Base-by-base conservation (phyloP, 169 alveolate species). In the Cryptosporidium viatorum region DNA sequence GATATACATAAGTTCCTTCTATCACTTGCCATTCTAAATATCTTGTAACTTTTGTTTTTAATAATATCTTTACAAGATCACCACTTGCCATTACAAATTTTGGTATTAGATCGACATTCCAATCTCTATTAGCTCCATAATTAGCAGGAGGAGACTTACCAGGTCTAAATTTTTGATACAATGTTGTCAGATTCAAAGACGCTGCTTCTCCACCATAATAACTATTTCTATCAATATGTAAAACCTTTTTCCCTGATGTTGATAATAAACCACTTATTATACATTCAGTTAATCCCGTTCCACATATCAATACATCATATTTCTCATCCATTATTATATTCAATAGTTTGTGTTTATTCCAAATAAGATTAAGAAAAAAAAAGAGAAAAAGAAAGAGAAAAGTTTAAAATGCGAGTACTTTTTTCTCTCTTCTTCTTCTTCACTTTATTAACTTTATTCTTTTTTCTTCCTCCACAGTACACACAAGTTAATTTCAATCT, bases 181-280 rank as follows among this genome's bases (percentile, higher is more conserved):
- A 93, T 85, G 97, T 97, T 16, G 99, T 97, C 65, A 98, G 93
- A 92, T 98, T 98, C 51, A 98, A 94, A 1, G 99, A 97, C 21
- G 99, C 99, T 39, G 98, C 95, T 73, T 98, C 99, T 39, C 99
- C 99, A 23, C 99, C 99, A 86, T 98, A 98, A 92, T 97, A 98
- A 35, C 93, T 92, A 93, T 98, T 98, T 58, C 99, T 94, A 92
- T 98, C 99, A 71, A 98, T 86, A 48, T 97, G 99, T 35, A 98
- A 97, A 39, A 98, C 99, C 94, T 97, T 98, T 92, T 97, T 97
- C 12, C 99, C 99, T 74, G 93, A 93, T 43, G 70, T 59, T 18
- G 99, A 96, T 58, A 98, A 96, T 16, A 98, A 94, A 31, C 99
- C 99, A 70, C 99, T 95, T 21, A 98, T 93, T 84, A 98, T 97